These are phyloP conservation scores for Zymoseptoria ardabiliae DNA, from an alignment of 2,329 filamentous ascomycete species.

Conservation along the genomic window DNA sequence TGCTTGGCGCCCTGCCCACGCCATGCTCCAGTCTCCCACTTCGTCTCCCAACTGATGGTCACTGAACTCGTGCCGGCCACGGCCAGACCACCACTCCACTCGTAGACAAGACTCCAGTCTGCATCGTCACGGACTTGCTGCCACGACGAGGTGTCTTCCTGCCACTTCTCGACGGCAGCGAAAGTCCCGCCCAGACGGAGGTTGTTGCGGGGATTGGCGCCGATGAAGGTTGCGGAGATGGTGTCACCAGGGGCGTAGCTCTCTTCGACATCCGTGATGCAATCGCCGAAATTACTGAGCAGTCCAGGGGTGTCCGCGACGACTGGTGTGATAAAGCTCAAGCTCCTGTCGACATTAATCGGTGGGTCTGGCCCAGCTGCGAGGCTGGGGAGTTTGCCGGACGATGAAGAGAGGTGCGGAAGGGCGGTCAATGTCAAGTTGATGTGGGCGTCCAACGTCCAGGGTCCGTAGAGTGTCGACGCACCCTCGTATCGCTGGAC, in stretches of 20 bases:
- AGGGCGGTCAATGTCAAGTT: conserved; percentile 72
- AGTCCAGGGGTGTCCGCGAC: conserved; percentile 62
- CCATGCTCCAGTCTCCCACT: conserved; percentile 40
- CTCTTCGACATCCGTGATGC: conserved; percentile 49
- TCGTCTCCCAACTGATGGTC: conserved; percentile 70
- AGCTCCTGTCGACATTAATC: conserved; percentile 66
- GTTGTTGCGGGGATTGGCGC: conserved; percentile 85
- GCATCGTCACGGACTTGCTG: conserved; percentile 59
- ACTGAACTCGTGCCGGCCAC: conserved; percentile 71
- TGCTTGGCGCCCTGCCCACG: conserved; percentile 31
- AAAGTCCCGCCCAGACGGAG: conserved; percentile 71
- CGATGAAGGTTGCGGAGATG: conserved; percentile 66
- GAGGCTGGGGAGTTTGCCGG: conserved; percentile 29
- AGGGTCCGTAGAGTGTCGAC: conserved; percentile 77
- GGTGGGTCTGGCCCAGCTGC: conserved; percentile 58
- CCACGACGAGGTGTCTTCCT: conserved; percentile 49
- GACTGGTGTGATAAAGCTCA: conserved; percentile 75
- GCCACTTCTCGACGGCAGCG: conserved; percentile 62
- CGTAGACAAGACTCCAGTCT: conserved; percentile 78
- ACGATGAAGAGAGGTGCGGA: conserved; percentile 50
- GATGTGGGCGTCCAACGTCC: conserved; percentile 79
- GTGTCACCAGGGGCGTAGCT: conserved; percentile 49
- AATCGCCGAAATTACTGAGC: conserved; percentile 63
- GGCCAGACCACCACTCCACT: conserved; percentile 66
- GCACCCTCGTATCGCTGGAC: conserved; percentile 93